phyloP scores from a whole-genome alignment of 139 green algal species.

The Klebsormidium nitens region DNA sequence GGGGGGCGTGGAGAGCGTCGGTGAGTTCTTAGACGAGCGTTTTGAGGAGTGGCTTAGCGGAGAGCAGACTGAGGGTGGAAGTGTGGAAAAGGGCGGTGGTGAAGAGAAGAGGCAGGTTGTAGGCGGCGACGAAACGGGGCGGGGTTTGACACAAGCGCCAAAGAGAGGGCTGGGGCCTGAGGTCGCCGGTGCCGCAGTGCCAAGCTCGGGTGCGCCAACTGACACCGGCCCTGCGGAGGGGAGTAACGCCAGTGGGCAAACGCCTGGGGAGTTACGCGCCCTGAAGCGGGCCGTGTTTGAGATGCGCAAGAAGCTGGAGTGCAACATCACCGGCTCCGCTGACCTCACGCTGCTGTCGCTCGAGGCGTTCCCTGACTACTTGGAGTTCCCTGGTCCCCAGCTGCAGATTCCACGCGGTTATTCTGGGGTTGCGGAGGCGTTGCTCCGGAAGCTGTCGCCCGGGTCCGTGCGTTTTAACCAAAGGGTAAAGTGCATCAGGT shows the following conservation, averaged over 20 bases:
- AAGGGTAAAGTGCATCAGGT: slow-evolving; percentile 3
- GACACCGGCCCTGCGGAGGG: not conserved
- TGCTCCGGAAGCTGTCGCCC: not conserved
- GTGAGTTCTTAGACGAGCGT: too few relatives aligned
- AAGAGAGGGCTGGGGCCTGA: not conserved
- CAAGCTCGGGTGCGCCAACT: not conserved
- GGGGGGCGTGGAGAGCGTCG: too few relatives aligned
- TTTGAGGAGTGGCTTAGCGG: too few relatives aligned
- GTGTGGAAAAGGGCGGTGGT: too few relatives aligned
- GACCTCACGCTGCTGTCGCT: slow-evolving; percentile 10
- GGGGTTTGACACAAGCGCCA: not conserved
- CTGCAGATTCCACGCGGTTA: slow-evolving; percentile 25
- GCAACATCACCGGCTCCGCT: slow-evolving; percentile 17
- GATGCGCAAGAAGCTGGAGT: slow-evolving; percentile 23
- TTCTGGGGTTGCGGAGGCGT: not conserved
- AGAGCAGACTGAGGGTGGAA: too few relatives aligned
- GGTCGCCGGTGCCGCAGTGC: not conserved
- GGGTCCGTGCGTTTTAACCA: slow-evolving; percentile 4
- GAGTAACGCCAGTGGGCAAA: not conserved
- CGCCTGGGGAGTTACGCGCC: not conserved
- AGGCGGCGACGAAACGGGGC: not conserved
- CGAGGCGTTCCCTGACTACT: slow-evolving; percentile 19
- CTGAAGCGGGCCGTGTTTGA: slow-evolving; percentile 14
- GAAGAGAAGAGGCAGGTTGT: slow-evolving; percentile 5
- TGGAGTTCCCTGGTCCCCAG: slow-evolving; percentile 23